Evolutionary conservation across 2,329 filamentous ascomycete species (phyloP).

Genomic region (Colletotrichum theobromicola): DNA sequence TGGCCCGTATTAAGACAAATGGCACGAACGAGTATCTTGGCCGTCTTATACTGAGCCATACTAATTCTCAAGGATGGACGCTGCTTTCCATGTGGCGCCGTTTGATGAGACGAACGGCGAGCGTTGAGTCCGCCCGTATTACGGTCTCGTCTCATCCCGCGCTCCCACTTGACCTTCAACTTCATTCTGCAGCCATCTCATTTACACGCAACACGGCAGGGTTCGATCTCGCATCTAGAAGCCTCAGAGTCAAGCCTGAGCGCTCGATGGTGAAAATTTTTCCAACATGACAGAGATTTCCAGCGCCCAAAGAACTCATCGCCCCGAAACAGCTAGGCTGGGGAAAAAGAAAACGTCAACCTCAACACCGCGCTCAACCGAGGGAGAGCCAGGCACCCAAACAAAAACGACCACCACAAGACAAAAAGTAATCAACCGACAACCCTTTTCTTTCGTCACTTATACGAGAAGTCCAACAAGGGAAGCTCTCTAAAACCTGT

Average conservation of each 20-base stretch:
- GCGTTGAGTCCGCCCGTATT: not conserved
- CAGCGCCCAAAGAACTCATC: not conserved
- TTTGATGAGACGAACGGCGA: not conserved
- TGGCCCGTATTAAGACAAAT: not conserved
- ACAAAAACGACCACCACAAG: not conserved
- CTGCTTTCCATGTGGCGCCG: not conserved
- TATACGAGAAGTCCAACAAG: not conserved
- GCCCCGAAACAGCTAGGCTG: not conserved
- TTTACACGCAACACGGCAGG: not conserved
- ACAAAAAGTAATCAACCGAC: not conserved
- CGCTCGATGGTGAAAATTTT: not conserved
- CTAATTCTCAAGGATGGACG: not conserved
- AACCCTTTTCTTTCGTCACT: not conserved
- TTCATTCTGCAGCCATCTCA: not conserved
- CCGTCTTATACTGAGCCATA: not conserved
- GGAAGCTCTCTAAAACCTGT: not conserved
- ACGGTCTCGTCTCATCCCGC: not conserved
- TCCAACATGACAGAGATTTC: not conserved
- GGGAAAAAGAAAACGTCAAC: conserved; percentile 5
- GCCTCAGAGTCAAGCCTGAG: not conserved
- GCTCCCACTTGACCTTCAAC: not conserved
- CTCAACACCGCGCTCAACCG: not conserved
- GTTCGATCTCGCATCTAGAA: not conserved
- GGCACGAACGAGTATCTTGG: not conserved
- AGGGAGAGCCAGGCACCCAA: not conserved